Conservation (phyloP, 495 filamentous ascomycete genomes). For the Pseudotulostoma volvatum region DNA sequence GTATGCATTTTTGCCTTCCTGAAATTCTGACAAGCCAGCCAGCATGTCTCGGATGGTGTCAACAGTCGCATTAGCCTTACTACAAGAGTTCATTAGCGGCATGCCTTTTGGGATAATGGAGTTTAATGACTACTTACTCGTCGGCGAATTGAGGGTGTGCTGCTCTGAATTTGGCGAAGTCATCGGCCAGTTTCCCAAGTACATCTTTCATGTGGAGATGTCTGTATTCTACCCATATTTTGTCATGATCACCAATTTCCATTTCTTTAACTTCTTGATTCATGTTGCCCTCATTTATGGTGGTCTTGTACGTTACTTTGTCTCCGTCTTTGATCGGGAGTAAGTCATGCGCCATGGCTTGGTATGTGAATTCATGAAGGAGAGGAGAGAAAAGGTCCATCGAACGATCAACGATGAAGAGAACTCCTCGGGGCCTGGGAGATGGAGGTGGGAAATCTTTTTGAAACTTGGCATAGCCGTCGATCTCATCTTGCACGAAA, state of each 20-base stretch:
- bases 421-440: conserved; percentile 63
- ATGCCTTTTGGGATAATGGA: no score
- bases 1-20: conserved; percentile 87
- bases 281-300: conserved; percentile 48
- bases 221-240: conserved; percentile 82
- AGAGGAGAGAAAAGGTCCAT: conserved; percentile 82
- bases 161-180: conserved; percentile 80
- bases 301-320: conserved; percentile 70
- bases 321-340: conserved; percentile 75
- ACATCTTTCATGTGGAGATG: conserved; percentile 98
- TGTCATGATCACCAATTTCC: conserved; percentile 76
- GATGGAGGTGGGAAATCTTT: conserved; percentile 67
- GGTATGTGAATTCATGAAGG: conserved; percentile 93
- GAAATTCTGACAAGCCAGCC: conserved; percentile 83
- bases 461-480: conserved; percentile 67
- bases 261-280: conserved; percentile 72
- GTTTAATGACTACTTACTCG: conserved; percentile 36
- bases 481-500: conserved; percentile 83
- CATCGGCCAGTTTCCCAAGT: conserved; percentile 77
- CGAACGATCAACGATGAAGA: conserved; percentile 78
- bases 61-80: conserved; percentile 49
- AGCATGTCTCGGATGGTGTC: conserved; percentile 96
- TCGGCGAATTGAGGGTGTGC: conserved; percentile 91
- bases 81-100: no score
- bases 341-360: conserved; percentile 92